Base-by-base conservation (phyloP, 2,329 filamentous ascomycete genomes). In the Aspergillus terreus region DNA sequence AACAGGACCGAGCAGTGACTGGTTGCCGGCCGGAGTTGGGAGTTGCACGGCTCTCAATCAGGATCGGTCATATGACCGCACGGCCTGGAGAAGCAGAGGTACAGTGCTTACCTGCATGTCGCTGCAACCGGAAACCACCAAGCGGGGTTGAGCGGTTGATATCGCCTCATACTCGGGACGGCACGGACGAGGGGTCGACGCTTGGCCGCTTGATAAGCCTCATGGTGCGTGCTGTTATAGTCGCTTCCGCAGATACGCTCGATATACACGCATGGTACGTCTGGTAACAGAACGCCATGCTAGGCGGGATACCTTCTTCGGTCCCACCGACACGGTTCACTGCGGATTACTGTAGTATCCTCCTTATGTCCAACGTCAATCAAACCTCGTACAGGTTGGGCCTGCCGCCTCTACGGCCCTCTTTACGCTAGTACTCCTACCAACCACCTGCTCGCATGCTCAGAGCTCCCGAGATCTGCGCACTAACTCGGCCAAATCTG, bases 81-180 rank as follows among this genome's bases (percentile, higher is more conserved):
- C 15, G 35, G 15, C 35, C 6, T 4, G 14, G 15, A 6, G 6
- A n/a, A n/a, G 6, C 35, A n/a, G 35, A 23, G 33, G 33, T 30
- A 30, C 27, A 30, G 27, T 30, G 7, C 27, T 11, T 30, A 9
- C 27, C 27, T 61, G 58, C 57, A 61, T 52, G 53, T 54, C 57
- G 58, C 58, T 54, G 44, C 52, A 61, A 59, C 40, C 30, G 57
- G 58, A 58, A 58, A 46, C 51, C 51, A 55, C 50, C 44, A 47
- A 47, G 57, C 51, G 55, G 57, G 57, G 54, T 47, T 38, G 44
- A 40, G 45, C 25, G 45, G 33, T 30, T 32, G 19, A 33, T 38
- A 45, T 38, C 15, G 35, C 14, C 35, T 17, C 15, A 38, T n/a
- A 17, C 35, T 38, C 14, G 35, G 35, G 35, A 17, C 15, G 7